Evolutionary conservation across 2,329 filamentous ascomycete genomes (phyloP), one percentile per base, ranked within the genome.

Genomic region (Tolypocladium capitatum): DNA sequence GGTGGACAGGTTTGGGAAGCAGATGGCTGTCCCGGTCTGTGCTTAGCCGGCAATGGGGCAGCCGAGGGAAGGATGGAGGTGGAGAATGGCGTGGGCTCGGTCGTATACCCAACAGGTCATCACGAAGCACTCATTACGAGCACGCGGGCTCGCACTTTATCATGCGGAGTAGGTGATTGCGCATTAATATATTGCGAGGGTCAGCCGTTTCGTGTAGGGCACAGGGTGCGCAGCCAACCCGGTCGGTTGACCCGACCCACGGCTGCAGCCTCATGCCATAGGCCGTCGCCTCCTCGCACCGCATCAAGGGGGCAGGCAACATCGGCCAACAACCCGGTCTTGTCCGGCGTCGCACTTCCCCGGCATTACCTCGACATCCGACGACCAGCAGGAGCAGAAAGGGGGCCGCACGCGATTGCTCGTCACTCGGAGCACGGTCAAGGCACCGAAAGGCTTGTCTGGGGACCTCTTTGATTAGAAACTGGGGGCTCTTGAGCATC

Each of bases 1-100:
- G 49, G 64, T 71, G 9, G 65, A 69, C 34, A 52, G 49, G 20
- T 51, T 59, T 20, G 66, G 67, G n/a, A 64, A 61, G 50, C 63
- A 66, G 44, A 61, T 67, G 20, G 52, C 61, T 40, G 55, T 64
- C 20, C 52, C 61, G 13, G 53, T 60, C 18, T 60, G 57, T 47
- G 56, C 54, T 31, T 63, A 57, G 18, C 3, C 13, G 13, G 27
- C 36, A 7, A 13, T 2, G 24, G 8, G 21, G 21, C 20, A 9
- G 28, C 7, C 16, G 7, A 20, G 24, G 35, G 28, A 24, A 20
- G 4, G 28, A 5, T 13, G 11, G 18, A 34, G 24, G 18, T 4
- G 20, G 24, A 14, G 33, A 4, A 4, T 10, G 21, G 3, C 36
- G 2, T 6, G 6, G 21, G 3, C 24, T n/a, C n/a, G 5, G 24